Conservation (phyloP, 495 filamentous ascomycete genomes). For the Lepraria neglecta region DNA sequence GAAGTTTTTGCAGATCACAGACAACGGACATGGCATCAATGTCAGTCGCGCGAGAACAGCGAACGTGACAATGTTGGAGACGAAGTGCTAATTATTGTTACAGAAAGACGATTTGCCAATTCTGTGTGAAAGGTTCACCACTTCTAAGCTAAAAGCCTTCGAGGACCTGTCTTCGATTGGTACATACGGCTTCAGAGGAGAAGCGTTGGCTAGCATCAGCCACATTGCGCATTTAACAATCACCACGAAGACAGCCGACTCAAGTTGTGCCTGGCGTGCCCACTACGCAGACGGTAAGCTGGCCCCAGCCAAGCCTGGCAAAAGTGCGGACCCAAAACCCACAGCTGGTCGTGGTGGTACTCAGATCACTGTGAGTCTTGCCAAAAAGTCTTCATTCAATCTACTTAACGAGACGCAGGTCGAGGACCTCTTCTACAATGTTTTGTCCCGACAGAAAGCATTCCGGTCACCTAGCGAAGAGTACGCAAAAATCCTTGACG, state of each 20-base stretch:
- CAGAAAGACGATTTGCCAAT: slow-evolving; percentile 88
- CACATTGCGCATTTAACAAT: slow-evolving; percentile 95
- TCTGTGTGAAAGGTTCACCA: slow-evolving; percentile 94
- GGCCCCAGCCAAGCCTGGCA: slow-evolving; percentile 82
- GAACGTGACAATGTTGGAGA: neutral
- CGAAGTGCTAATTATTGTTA: slow-evolving; percentile 9
- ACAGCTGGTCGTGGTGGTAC: slow-evolving; percentile 89
- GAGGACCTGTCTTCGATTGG: slow-evolving; percentile 88
- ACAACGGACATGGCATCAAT: slow-evolving; percentile 96
- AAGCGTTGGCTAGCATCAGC: slow-evolving; percentile 96
- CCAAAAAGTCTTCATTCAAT: neutral
- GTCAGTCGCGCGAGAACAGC: slow-evolving; percentile 43
- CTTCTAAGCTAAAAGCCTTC: slow-evolving; percentile 90
- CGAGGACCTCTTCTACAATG: slow-evolving; percentile 96
- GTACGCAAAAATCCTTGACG: slow-evolving; percentile 95
- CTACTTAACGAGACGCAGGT: slow-evolving; percentile 43
- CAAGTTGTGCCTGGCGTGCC: slow-evolving; percentile 82
- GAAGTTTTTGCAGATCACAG: slow-evolving; percentile 93
- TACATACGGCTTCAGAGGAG: slow-evolving; percentile 96
- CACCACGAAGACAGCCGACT: slow-evolving; percentile 87
- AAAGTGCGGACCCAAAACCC: slow-evolving; percentile 79
- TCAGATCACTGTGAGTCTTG: slow-evolving; percentile 71
- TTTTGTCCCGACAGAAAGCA: slow-evolving; percentile 79
- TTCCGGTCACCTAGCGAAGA: slow-evolving; percentile 92
- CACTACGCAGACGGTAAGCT: slow-evolving; percentile 82